Percentiles rank a stretch among this genome's conserved stretches.
Conservation (phyloP, 1,284 basidiomycete genomes). For the Erythrobasidium hasegawianum region DNA sequence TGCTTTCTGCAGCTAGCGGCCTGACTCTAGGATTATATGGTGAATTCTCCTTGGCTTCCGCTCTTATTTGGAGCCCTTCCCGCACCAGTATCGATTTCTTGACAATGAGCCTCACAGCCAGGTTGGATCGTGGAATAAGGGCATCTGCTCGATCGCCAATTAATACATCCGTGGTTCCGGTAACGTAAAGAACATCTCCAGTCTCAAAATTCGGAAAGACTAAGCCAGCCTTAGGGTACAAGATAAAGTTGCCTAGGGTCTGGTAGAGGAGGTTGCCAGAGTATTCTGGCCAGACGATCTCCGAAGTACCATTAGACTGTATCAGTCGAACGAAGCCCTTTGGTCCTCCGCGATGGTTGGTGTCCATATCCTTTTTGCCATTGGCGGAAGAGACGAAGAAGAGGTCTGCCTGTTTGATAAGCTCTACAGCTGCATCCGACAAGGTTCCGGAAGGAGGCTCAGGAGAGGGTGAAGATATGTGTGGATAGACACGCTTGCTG, state of each 20-base stretch:
- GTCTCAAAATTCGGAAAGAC: conserved; percentile 58
- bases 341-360: conserved; percentile 62
- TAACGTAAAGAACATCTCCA: conserved; percentile 61
- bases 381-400: conserved; percentile 25
- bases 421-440: conserved; percentile 7
- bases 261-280: conserved; percentile 61
- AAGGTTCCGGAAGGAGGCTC: neutral
- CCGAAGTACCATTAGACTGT: conserved; percentile 42
- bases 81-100: conserved; percentile 59
- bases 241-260: conserved; percentile 58
- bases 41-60: conserved; percentile 51
- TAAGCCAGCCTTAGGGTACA: conserved; percentile 57
- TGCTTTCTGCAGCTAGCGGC: conserved; percentile 54
- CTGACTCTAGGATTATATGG: conserved; percentile 62
- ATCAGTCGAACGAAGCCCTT: conserved; percentile 60
- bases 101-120: conserved; percentile 55
- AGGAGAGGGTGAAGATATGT: conserved; percentile 12
- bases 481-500: conserved; percentile 17
- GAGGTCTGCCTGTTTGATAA: conserved; percentile 14
- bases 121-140: conserved; percentile 59
- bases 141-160: conserved; percentile 54
- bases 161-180: conserved; percentile 58
- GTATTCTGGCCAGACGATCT: conserved; percentile 61
- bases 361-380: conserved; percentile 53
- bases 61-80: conserved; percentile 58